A percentile compares a stretch with the other conserved stretches of the same genome.
These are phyloP conservation scores for Globisporangium lucens DNA, from an alignment of 352 stramenopile species.

Conservation along the genomic window DNA sequence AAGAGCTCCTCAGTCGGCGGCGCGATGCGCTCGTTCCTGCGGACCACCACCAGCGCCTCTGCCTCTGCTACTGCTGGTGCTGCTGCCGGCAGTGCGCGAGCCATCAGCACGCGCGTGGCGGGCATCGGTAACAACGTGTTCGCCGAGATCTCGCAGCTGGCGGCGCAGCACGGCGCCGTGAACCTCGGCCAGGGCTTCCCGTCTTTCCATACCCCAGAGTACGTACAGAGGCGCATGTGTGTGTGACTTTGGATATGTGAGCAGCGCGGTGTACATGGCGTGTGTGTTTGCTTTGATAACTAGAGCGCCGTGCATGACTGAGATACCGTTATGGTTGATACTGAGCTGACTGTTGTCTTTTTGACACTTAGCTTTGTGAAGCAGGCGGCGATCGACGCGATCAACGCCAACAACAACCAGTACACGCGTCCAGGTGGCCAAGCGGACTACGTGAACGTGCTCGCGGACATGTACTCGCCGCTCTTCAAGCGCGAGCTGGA, in stretches of 20 bases:
- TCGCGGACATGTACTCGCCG: constrained; percentile 79
- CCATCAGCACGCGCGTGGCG: constrained; percentile 60
- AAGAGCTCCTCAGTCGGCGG: constrained; percentile 1
- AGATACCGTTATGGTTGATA: not conserved
- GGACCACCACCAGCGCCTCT: not conserved
- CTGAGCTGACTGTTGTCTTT: not conserved
- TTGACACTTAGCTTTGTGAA: constrained; percentile 74
- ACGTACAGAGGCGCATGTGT: constrained; percentile 4
- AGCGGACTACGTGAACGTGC: constrained; percentile 67
- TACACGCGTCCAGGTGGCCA: constrained; percentile 89
- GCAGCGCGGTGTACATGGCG: not conserved
- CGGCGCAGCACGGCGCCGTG: constrained; percentile 73
- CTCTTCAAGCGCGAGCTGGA: constrained; percentile 64
- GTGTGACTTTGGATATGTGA: not conserved
- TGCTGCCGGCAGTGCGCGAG: constrained; percentile 13
- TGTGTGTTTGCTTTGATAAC: not conserved
- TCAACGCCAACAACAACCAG: constrained; percentile 80
- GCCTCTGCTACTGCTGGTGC: not conserved
- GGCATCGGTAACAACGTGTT: constrained; percentile 82
- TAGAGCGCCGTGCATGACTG: no score
- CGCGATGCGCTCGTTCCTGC: constrained; percentile 1
- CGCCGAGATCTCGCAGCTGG: constrained; percentile 85
- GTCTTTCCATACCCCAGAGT: constrained; percentile 89
- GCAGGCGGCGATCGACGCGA: constrained; percentile 79
- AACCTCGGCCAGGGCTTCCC: constrained; percentile 98